Evolutionary conservation across 75 land plant genomes (phyloP).

Genomic region (Sequoiadendron giganteum): DNA sequence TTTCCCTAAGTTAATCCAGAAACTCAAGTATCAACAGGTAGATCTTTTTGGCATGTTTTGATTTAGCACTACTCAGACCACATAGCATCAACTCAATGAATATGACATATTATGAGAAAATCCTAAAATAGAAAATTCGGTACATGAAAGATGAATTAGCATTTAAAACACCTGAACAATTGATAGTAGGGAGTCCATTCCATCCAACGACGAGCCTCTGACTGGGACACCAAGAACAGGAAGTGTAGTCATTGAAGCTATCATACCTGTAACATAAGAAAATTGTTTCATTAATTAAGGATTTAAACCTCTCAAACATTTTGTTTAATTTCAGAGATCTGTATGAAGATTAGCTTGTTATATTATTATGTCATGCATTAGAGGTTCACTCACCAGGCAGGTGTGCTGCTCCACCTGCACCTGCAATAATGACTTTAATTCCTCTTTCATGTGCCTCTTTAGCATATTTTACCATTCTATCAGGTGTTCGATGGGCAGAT

Average conservation of each 20-base stretch:
- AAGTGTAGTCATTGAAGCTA: slow-evolving; percentile 88
- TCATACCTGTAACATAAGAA: slow-evolving; percentile 61
- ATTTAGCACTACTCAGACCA: not conserved
- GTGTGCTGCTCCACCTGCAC: slow-evolving; percentile 99
- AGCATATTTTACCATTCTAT: slow-evolving; percentile 84
- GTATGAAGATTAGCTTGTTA: not conserved
- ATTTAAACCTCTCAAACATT: not conserved
- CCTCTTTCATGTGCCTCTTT: slow-evolving; percentile 72
- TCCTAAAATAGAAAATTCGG: not conserved
- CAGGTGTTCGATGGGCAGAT: slow-evolving; percentile 95
- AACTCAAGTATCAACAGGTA: no score
- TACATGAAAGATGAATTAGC: not conserved
- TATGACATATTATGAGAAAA: not conserved
- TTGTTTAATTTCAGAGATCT: not conserved
- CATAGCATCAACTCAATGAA: not conserved
- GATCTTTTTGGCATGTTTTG: not conserved
- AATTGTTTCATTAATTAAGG: not conserved
- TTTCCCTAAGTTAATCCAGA: no score
- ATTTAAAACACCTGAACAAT: slow-evolving; percentile 74
- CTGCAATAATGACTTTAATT: slow-evolving; percentile 85
- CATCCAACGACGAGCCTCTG: slow-evolving; percentile 71
- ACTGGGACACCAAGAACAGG: slow-evolving; percentile 98
- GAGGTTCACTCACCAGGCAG: slow-evolving; percentile 66
- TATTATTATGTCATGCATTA: not conserved
- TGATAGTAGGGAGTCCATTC: slow-evolving; percentile 86